Conservation (phyloP, 441 rosid species). For the Gossypium trilobum region DNA sequence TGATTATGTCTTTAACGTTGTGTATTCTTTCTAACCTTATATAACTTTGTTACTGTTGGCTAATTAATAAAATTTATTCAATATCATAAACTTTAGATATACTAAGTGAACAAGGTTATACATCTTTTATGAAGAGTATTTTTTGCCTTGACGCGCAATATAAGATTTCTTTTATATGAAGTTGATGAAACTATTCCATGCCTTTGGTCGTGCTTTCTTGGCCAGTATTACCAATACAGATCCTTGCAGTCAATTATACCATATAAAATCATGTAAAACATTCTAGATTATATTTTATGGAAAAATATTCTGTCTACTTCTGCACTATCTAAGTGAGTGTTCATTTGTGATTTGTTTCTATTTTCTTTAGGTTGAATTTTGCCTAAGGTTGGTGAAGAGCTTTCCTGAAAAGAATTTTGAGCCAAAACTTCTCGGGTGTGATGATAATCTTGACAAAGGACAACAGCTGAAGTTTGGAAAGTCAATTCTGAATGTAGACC, state of each 20-base stretch:
- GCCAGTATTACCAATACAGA: background rate
- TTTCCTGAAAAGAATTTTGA: slow-evolving; percentile 42
- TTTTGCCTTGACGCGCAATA: background rate
- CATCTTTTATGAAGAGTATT: background rate
- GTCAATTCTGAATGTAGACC: slow-evolving; percentile 49
- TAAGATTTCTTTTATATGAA: background rate
- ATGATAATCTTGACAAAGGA: slow-evolving; percentile 32
- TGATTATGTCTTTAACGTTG: background rate
- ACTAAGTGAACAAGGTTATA: background rate
- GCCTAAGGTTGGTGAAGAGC: slow-evolving; percentile 56
- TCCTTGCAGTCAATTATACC: background rate
- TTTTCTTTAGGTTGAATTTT: slow-evolving; percentile 58
- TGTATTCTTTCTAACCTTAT: background rate
- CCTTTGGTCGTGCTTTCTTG: slow-evolving; percentile 4
- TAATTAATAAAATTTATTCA: background rate
- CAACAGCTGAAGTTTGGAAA: slow-evolving; percentile 58
- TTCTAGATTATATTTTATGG: background rate
- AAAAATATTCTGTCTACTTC: background rate
- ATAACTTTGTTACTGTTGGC: background rate
- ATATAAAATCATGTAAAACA: background rate
- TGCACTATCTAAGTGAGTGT: background rate
- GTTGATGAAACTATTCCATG: background rate
- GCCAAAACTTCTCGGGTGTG: slow-evolving; percentile 27
- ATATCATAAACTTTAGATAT: background rate
- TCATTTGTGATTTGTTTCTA: slow-evolving; percentile 17